phyloP scores from a whole-genome alignment of 2,329 filamentous ascomycete genomes.

The Epichloe gansuensis region DNA sequence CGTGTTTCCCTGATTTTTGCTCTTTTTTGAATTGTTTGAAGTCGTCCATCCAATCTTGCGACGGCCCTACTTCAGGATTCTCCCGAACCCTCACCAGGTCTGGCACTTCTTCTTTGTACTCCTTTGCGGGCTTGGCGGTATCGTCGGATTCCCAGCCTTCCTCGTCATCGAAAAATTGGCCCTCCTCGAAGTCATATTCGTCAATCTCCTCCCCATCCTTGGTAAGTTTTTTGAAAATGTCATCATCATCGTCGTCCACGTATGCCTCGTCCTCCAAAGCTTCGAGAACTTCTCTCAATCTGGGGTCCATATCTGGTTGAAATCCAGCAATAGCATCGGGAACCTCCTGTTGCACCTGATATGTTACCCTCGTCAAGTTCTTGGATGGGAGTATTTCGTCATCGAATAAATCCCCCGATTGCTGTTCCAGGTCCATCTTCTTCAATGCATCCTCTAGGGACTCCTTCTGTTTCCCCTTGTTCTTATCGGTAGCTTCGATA shows the following conservation, averaged over 20 bases:
- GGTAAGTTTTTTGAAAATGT: slow-evolving; percentile 65
- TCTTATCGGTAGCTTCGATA: slow-evolving; percentile 61
- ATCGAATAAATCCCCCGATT: slow-evolving; percentile 48
- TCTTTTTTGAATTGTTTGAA: slow-evolving; percentile 93
- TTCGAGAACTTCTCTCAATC: slow-evolving; percentile 79
- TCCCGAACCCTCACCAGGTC: slow-evolving; percentile 35
- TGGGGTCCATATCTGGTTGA: slow-evolving; percentile 94
- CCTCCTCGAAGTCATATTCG: slow-evolving; percentile 66
- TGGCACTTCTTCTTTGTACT: slow-evolving; percentile 38
- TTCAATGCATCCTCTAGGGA: slow-evolving; percentile 72
- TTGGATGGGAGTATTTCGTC: slow-evolving; percentile 68
- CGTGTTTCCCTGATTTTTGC: slow-evolving; percentile 34
- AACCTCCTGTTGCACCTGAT: slow-evolving; percentile 85
- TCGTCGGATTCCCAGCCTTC: slow-evolving; percentile 92
- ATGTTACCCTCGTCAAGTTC: slow-evolving; percentile 62
- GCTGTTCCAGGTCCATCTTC: slow-evolving; percentile 43
- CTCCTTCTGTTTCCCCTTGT: slow-evolving; percentile 62
- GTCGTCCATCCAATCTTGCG: slow-evolving; percentile 79
- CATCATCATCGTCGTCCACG: slow-evolving; percentile 78
- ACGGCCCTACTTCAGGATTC: slow-evolving; percentile 45
- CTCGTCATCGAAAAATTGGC: slow-evolving; percentile 48
- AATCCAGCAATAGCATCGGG: slow-evolving; percentile 88
- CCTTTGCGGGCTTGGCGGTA: slow-evolving; percentile 63
- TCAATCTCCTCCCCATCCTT: slow-evolving; percentile 60
- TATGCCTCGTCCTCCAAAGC: slow-evolving; percentile 92